Conservation (phyloP, 352 stramenopile genomes). For the Phytophthora hibernalis region DNA sequence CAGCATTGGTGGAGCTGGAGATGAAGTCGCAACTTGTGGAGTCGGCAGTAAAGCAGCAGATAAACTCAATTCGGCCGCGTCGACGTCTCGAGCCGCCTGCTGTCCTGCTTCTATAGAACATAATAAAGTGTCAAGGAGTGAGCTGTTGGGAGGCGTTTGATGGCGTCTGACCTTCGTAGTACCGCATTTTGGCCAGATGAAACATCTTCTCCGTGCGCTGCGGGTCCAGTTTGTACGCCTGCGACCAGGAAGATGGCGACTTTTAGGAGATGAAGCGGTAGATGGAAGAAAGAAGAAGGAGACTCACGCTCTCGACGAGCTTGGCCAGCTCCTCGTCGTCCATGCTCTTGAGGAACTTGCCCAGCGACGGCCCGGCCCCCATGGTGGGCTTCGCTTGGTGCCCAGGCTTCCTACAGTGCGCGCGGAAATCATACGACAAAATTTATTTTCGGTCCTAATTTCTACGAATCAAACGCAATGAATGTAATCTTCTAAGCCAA, state of each 20-base stretch:
- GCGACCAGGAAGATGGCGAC: background rate
- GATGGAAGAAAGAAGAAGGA: background rate
- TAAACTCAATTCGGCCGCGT: constrained; percentile 15
- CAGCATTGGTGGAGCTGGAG: constrained; percentile 19
- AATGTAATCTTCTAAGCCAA: too few relatives aligned
- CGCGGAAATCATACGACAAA: too few relatives aligned
- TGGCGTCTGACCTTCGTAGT: constrained; percentile 35
- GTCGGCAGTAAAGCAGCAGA: constrained; percentile 21
- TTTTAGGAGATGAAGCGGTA: background rate
- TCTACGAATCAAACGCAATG: too few relatives aligned
- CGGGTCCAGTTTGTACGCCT: constrained; percentile 65
- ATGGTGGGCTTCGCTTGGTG: constrained; percentile 28
- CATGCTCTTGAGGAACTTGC: constrained; percentile 63
- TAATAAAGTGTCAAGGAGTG: background rate
- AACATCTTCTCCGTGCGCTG: constrained; percentile 62
- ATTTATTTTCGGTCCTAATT: too few relatives aligned
- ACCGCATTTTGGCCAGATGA: constrained; percentile 48
- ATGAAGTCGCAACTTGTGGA: background rate
- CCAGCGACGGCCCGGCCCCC: constrained; percentile 57
- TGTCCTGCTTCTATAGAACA: constrained; percentile 19
- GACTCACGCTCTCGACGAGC: constrained; percentile 54
- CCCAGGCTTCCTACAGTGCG: background rate
- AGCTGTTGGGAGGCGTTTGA: background rate
- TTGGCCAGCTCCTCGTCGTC: constrained; percentile 64
- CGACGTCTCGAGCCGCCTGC: constrained; percentile 13